Conservation (phyloP, 345 rosid genomes). For the Moricandia moricandioides region DNA sequence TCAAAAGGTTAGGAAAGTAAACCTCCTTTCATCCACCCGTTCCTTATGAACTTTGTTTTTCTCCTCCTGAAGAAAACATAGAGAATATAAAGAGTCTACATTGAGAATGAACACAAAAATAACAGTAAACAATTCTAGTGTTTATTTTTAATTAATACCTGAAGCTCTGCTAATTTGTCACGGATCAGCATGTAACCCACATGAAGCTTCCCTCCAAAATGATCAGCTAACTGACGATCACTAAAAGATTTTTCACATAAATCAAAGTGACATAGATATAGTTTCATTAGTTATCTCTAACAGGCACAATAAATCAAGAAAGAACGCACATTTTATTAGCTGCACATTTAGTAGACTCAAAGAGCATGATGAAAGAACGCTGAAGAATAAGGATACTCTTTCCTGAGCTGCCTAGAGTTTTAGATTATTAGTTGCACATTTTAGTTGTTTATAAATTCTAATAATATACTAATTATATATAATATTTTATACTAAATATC, state of each 20-base stretch:
- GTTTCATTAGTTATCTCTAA: conserved; percentile 13
- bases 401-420: too few species aligned
- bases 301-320: too few species aligned
- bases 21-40: conserved; percentile 45
- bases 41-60: conserved; percentile 74
- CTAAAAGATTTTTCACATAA: conserved; percentile 45
- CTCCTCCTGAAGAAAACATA: conserved; percentile 63
- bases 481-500: too few species aligned
- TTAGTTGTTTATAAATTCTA: too few species aligned
- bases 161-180: conserved; percentile 85
- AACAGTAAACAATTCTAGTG: not conserved
- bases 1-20: not conserved
- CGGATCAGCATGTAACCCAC: conserved; percentile 96
- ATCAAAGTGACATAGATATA: conserved; percentile 23
- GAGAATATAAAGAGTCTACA: conserved; percentile 4
- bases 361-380: too few species aligned
- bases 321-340: too few species aligned
- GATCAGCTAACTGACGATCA: conserved; percentile 98
- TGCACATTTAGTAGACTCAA: too few species aligned
- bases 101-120: not conserved
- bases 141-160: conserved; percentile 51
- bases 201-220: conserved; percentile 99
- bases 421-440: too few species aligned
- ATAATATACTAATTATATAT: too few species aligned
- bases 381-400: too few species aligned